phyloP scores from a whole-genome alignment of 495 filamentous ascomycete genomes.

The Xylaria cubensis region DNA sequence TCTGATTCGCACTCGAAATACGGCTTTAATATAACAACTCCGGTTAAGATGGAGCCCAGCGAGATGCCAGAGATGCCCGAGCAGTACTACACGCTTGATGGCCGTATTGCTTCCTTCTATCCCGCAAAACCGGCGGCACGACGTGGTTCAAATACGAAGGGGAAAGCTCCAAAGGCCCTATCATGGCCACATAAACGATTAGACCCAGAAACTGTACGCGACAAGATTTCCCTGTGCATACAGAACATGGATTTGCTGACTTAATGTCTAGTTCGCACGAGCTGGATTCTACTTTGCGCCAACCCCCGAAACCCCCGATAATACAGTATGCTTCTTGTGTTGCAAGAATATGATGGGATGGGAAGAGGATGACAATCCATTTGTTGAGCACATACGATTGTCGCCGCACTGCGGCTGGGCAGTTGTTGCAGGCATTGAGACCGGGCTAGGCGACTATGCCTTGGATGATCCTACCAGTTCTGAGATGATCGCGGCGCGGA shows the following conservation, averaged over 20 bases:
- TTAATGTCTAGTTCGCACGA: conserved; percentile 69
- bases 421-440: conserved; percentile 73
- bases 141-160: conserved; percentile 69
- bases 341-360: conserved; percentile 81
- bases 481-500: conserved; percentile 74
- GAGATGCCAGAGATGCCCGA: conserved; percentile 49
- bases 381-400: conserved; percentile 84
- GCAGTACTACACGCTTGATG: conserved; percentile 65
- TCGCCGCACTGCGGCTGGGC: conserved; percentile 87
- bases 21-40: neutral
- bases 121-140: conserved; percentile 62
- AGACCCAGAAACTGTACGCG: conserved; percentile 67
- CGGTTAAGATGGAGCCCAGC: conserved; percentile 34
- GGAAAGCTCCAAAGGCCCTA: conserved; percentile 60
- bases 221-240: conserved; percentile 21
- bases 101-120: conserved; percentile 79
- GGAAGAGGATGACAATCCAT: conserved; percentile 81
- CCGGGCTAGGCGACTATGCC: conserved; percentile 65
- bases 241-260: conserved; percentile 13
- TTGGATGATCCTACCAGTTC: conserved; percentile 75
- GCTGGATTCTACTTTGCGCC: conserved; percentile 93
- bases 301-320: conserved; percentile 74
- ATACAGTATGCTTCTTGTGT: conserved; percentile 89
- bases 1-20: neutral
- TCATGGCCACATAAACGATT: conserved; percentile 79